phyloP scores from a whole-genome alignment of 1,284 basidiomycete genomes.

The Agaricales sp. region DNA sequence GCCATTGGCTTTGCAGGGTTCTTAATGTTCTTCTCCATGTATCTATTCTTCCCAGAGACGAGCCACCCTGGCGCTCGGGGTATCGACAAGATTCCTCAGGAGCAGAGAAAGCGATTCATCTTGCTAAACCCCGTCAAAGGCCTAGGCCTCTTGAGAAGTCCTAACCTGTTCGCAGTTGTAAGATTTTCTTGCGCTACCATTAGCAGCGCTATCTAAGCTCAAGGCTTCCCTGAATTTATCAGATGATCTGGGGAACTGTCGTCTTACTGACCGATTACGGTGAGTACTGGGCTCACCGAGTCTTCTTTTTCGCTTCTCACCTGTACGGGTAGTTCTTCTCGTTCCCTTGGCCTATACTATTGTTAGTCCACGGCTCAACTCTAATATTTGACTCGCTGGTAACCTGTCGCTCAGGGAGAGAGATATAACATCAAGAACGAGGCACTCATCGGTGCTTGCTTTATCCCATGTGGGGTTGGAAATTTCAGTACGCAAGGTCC shows the following conservation, averaged over 20 bases:
- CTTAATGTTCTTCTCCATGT: slow-evolving; percentile 33
- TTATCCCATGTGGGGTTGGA: slow-evolving; percentile 49
- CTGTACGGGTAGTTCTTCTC: slow-evolving; percentile 31
- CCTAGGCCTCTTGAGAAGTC: slow-evolving; percentile 42
- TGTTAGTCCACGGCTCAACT: slow-evolving; percentile 19
- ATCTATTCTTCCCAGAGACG: slow-evolving; percentile 62
- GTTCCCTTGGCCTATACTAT: slow-evolving; percentile 31
- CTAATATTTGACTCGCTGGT: too few species aligned
- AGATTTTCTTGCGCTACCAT: slow-evolving; percentile 17
- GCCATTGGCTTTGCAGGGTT: slow-evolving; percentile 34
- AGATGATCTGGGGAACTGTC: too few species aligned
- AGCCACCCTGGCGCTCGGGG: slow-evolving; percentile 40
- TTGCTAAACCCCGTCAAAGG: slow-evolving; percentile 53
- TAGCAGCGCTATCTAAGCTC: background rate
- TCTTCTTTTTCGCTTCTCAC: background rate
- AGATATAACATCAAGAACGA: slow-evolving; percentile 51
- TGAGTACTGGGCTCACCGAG: slow-evolving; percentile 14
- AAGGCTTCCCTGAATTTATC: slow-evolving; percentile 22
- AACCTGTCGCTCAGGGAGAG: slow-evolving; percentile 39
- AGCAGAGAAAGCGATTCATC: slow-evolving; percentile 18
- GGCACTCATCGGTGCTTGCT: slow-evolving; percentile 49
- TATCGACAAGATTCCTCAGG: slow-evolving; percentile 22
- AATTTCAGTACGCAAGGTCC: slow-evolving; percentile 37
- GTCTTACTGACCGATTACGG: slow-evolving; percentile 35
- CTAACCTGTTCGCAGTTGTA: slow-evolving; percentile 46